phyloP scores from a whole-genome alignment of 106 monocot genomes.

The Allium fistulosum region DNA sequence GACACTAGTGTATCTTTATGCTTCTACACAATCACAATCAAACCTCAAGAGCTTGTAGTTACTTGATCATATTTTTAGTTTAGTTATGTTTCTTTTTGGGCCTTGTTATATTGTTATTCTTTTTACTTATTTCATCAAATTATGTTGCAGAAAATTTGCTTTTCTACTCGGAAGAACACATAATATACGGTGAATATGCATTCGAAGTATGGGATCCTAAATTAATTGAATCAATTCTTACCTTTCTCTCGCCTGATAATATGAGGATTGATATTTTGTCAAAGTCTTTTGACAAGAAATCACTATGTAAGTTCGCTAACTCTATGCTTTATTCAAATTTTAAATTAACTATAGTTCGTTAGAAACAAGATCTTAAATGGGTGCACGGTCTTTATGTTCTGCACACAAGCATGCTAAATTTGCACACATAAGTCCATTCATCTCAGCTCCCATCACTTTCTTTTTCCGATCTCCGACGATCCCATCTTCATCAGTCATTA shows the following conservation, averaged over 20 bases:
- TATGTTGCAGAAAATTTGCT: constrained; percentile 74
- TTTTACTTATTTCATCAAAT: not conserved
- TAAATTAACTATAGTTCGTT: not conserved
- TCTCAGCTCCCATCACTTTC: too few species aligned
- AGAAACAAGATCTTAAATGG: not conserved
- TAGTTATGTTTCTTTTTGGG: too few species aligned
- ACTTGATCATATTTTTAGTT: too few species aligned
- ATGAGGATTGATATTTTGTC: constrained; percentile 82
- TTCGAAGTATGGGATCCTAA: constrained; percentile 84
- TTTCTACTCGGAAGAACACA: constrained; percentile 75
- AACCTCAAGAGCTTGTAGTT: too few species aligned
- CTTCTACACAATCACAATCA: too few species aligned
- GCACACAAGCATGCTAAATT: too few species aligned
- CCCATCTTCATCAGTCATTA: too few species aligned
- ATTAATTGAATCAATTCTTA: constrained; percentile 55
- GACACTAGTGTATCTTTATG: too few species aligned
- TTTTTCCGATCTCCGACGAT: too few species aligned
- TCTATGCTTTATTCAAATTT: not conserved
- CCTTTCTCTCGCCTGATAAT: constrained; percentile 76
- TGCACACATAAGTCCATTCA: too few species aligned
- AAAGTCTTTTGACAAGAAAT: constrained; percentile 73
- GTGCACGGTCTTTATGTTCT: too few species aligned
- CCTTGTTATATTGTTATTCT: too few species aligned
- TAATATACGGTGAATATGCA: constrained; percentile 92
- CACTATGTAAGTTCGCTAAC: constrained; percentile 43